Evolutionary conservation across 805 yeast species (phyloP).

Genomic region (Saturnispora bothae): DNA sequence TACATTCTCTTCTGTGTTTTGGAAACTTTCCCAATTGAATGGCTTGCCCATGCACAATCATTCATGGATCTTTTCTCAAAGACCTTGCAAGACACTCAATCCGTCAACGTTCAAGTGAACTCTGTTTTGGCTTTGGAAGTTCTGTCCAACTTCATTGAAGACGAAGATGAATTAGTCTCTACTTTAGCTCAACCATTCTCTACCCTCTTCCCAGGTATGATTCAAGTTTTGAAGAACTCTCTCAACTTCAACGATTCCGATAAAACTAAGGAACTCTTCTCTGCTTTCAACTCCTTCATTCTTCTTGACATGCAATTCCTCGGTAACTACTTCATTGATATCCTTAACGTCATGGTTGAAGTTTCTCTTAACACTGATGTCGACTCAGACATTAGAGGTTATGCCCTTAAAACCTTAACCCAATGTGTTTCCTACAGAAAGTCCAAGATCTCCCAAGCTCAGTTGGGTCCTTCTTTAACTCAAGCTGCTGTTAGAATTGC

Average conservation of each 20-base stretch:
- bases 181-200: conserved; percentile 41
- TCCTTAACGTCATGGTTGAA: conserved; percentile 66
- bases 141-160: conserved; percentile 59
- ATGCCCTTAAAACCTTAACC: conserved; percentile 75
- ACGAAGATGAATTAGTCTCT: conserved; percentile 36
- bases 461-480: conserved; percentile 75
- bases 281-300: conserved; percentile 71
- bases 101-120: conserved; percentile 69
- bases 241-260: conserved; percentile 62
- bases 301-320: conserved; percentile 67
- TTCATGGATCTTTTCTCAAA: conserved; percentile 61
- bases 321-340: conserved; percentile 60
- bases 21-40: conserved; percentile 54
- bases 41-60: conserved; percentile 50
- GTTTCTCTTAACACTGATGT: conserved; percentile 54
- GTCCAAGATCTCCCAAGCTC: conserved; percentile 65
- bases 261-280: conserved; percentile 65
- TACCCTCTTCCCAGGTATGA: conserved; percentile 65
- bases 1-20: conserved; percentile 68
- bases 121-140: conserved; percentile 72
- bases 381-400: conserved; percentile 75
- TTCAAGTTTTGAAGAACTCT: conserved; percentile 67
- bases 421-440: conserved; percentile 73
- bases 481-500: conserved; percentile 65
- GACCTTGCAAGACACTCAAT: conserved; percentile 51